A percentile compares a stretch with the other conserved stretches of the same genome.
These are phyloP conservation scores for Lumnitzera littorea DNA, from an alignment of 345 rosid species.

Conservation along the genomic window DNA sequence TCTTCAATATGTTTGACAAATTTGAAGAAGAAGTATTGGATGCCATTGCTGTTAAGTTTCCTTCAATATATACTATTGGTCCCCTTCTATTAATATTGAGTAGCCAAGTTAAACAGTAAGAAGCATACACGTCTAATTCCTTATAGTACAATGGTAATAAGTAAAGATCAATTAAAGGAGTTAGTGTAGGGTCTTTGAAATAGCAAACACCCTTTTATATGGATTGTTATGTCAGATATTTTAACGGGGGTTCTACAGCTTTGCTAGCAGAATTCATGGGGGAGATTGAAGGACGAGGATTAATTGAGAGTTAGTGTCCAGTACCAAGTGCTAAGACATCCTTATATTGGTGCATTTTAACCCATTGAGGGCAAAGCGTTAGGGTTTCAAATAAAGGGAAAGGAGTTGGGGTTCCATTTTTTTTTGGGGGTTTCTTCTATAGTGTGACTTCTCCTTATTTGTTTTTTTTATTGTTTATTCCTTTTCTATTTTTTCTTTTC, in stretches of 20 bases:
- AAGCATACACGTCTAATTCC: neutral
- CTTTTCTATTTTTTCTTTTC: no score
- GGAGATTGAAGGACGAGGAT: neutral
- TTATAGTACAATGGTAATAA: slow-evolving; percentile 3
- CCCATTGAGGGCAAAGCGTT: neutral
- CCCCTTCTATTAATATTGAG: slow-evolving; percentile 6
- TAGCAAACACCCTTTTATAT: slow-evolving; percentile 13
- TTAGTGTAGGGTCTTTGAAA: slow-evolving; percentile 12
- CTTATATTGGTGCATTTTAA: slow-evolving; percentile 11
- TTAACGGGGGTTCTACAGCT: slow-evolving; percentile 5
- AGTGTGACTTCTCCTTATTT: no score
- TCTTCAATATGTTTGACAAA: slow-evolving; percentile 12
- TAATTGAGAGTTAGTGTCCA: slow-evolving; percentile 16
- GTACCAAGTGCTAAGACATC: slow-evolving; percentile 9
- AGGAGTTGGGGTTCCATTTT: no score
- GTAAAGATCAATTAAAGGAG: slow-evolving; percentile 5
- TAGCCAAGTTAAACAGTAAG: no score
- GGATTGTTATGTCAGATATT: slow-evolving; percentile 14
- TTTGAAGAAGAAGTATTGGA: slow-evolving; percentile 5
- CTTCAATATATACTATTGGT: slow-evolving; percentile 11
- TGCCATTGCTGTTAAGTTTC: slow-evolving; percentile 7
- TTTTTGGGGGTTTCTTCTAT: no score
- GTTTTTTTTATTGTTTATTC: no score
- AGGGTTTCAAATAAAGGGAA: no score
- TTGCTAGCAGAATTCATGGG: slow-evolving; percentile 1